These are phyloP conservation scores for Beauveria bassiana DNA, from an alignment of 2,329 filamentous ascomycete species.

Conservation along the genomic window DNA sequence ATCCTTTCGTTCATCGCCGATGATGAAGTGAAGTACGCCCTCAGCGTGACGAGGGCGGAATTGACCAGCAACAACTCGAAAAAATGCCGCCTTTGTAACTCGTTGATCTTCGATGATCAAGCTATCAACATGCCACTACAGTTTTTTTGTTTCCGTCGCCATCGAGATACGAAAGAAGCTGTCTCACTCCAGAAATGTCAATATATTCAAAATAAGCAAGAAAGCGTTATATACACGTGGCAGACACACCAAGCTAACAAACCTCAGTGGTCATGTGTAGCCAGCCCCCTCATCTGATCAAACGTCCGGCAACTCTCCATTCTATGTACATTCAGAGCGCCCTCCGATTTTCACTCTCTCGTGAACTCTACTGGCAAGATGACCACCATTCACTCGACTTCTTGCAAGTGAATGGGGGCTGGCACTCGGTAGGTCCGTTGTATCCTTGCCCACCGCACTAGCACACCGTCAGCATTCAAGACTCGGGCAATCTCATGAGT, in stretches of 20 bases:
- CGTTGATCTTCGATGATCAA: no score
- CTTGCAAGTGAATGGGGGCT: constrained; percentile 2
- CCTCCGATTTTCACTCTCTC: background rate
- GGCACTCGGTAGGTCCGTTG: constrained; percentile 5
- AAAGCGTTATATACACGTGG: background rate
- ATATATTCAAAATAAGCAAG: background rate
- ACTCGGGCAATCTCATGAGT: background rate
- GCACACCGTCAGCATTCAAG: background rate
- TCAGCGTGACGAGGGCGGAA: no score
- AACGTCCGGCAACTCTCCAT: background rate
- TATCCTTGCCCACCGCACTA: constrained; percentile 10
- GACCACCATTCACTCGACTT: constrained; percentile 10
- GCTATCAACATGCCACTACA: no score
- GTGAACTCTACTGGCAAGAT: constrained; percentile 1
- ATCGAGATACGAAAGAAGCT: no score
- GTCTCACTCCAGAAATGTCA: no score
- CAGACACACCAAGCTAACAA: background rate
- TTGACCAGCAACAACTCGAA: no score
- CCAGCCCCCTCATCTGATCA: background rate
- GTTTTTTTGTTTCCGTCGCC: no score
- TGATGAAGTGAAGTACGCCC: no score
- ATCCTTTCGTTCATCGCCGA: no score
- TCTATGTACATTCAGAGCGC: background rate
- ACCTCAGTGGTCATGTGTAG: background rate
- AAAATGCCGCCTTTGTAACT: no score